phyloP scores from a whole-genome alignment of 495 filamentous ascomycete species.

The Xylaria grammica region DNA sequence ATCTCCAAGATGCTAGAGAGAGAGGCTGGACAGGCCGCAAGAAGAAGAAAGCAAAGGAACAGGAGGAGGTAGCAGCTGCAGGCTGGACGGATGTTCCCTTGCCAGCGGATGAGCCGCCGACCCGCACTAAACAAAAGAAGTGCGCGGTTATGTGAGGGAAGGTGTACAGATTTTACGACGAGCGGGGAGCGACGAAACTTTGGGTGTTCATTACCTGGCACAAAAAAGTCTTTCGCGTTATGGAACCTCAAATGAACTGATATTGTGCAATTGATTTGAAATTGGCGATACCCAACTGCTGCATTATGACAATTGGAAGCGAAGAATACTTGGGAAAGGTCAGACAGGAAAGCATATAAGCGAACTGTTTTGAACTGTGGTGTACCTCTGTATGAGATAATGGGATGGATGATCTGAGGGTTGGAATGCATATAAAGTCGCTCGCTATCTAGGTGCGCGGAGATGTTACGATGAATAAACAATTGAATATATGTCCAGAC shows the following conservation, averaged over 20 bases:
- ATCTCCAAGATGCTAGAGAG: conserved; percentile 60
- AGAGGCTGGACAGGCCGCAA: conserved; percentile 56
- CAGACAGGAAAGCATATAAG: neutral
- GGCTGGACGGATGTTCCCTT: conserved; percentile 57
- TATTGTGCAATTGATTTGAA: conserved; percentile 5
- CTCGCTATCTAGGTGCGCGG: conserved; percentile 13
- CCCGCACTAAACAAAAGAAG: conserved; percentile 46
- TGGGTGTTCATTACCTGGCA: neutral
- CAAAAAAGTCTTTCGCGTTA: neutral
- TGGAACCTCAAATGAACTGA: neutral
- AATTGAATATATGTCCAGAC: neutral
- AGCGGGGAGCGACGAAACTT: neutral
- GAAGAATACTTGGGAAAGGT: neutral
- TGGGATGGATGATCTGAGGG: neutral
- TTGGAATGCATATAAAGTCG: neutral
- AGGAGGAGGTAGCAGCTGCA: conserved; percentile 44
- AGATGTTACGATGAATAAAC: conserved; percentile 1
- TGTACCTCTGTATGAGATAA: neutral
- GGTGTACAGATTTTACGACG: neutral
- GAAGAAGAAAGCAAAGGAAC: conserved; percentile 43
- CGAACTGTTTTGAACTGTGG: neutral
- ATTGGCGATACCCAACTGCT: conserved; percentile 13
- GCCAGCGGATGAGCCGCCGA: conserved; percentile 23
- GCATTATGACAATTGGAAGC: neutral
- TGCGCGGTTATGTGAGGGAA: conserved; percentile 60